These are phyloP conservation scores for Clarireedia sp. DNA, from an alignment of 2,329 filamentous ascomycete genomes.

Conservation along the genomic window DNA sequence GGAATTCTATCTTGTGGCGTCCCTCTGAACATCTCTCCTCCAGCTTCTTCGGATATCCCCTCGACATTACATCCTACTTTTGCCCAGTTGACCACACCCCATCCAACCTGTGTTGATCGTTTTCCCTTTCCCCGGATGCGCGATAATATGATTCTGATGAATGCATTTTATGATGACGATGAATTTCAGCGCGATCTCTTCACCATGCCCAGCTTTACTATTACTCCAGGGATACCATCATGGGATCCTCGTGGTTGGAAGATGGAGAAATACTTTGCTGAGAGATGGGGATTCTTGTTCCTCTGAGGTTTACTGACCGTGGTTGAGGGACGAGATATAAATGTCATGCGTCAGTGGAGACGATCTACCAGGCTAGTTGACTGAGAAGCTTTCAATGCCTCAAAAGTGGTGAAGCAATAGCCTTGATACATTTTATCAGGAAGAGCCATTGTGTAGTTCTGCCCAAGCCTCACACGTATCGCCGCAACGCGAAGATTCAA, in stretches of 20 bases:
- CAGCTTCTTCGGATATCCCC: background rate
- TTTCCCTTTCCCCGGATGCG: background rate
- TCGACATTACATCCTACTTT: background rate
- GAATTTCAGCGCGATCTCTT: background rate
- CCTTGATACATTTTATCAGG: too few species aligned
- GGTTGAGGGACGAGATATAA: too few species aligned
- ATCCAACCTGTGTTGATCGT: background rate
- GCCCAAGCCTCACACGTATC: too few species aligned
- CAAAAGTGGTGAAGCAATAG: too few species aligned
- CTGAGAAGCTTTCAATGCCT: too few species aligned
- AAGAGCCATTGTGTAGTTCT: too few species aligned
- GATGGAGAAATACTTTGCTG: background rate
- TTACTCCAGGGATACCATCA: background rate
- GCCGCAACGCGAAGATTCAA: too few species aligned
- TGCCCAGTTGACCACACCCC: background rate
- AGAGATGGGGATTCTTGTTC: background rate
- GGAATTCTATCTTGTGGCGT: background rate
- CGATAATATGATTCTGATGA: background rate
- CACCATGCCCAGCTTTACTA: background rate
- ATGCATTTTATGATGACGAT: background rate
- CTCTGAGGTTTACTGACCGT: background rate
- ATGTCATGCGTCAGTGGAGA: too few species aligned
- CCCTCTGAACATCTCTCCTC: background rate
- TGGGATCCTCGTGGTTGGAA: background rate
- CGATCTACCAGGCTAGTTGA: too few species aligned